Base-by-base conservation (phyloP, 768 basidiomycete species). In the Tubosaeta brunneosetosa region DNA sequence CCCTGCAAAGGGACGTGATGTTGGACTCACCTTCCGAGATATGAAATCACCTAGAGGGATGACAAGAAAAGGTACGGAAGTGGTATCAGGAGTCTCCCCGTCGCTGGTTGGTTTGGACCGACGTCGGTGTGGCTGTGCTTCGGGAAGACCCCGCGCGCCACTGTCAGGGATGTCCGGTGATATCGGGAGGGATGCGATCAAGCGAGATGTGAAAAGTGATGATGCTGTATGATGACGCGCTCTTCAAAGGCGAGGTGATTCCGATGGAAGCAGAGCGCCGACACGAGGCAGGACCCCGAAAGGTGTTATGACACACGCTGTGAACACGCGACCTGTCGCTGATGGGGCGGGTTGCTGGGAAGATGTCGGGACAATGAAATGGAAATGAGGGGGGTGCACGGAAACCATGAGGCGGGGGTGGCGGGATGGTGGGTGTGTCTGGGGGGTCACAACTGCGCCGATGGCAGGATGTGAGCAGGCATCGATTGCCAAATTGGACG, bases 281-380 rank as follows among this genome's bases (percentile, higher is more conserved):
- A 66, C 65, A 66, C 66, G 65, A 66, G 65, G 65, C 66, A 54
- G 56, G 58, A 61, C 64, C 66, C 61, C 36, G 32, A 6, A 0
- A n/a, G 5, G 22, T 2, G 32, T 9, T 62, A 57, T 63, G 58
- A 55, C 53, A 59, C 43, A 12, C 27, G 49, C 17, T 43, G 52
- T 13, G 53, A 22, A 22, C 22, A 22, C 22, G 22, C 22, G 22
- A 22, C 22, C 22, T 22, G 22, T 22, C 22, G 22, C 22, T 22
- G 22, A 22, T 22, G 22, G 22, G 22, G 22, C 22, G 22, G 22
- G 22, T 22, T 22, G 22, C 22, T 22, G 22, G 22, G 22, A 22
- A 22, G 29, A 29, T 19, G 44, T 45, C 45, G 46, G 46, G 46
- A 52, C 52, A 43, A 43, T 43, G 33, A 34, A 47, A 34, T 47